Evolutionary conservation across 345 rosid genomes (phyloP).

Genomic region (Gossypium thurberi): DNA sequence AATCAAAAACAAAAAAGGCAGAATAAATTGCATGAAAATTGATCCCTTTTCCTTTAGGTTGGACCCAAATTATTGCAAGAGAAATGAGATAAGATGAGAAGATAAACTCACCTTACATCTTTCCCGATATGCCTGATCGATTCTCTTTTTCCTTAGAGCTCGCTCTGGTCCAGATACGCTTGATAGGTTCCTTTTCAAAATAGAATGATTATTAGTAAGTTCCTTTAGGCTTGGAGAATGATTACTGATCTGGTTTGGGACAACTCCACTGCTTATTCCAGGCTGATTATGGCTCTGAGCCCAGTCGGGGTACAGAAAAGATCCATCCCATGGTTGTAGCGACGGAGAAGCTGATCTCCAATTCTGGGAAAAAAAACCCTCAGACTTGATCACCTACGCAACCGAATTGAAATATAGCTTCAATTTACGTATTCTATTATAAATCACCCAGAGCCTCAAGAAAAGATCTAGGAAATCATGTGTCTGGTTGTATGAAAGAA

Average conservation of each 20-base stretch:
- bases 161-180: not conserved
- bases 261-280: not conserved
- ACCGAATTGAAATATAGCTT: not conserved
- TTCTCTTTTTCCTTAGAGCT: not conserved
- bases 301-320: not conserved
- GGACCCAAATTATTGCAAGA: not conserved
- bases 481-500: not conserved
- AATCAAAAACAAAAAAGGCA: not conserved
- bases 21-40: not conserved
- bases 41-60: not conserved
- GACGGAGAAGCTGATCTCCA: not conserved
- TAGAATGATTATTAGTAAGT: not conserved
- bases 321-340: not conserved
- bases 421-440: not conserved
- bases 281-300: not conserved
- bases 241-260: slow-evolving; percentile 1
- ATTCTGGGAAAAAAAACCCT: not conserved
- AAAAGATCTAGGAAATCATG: not conserved
- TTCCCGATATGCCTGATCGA: slow-evolving; percentile 1
- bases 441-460: not conserved
- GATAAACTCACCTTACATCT: not conserved
- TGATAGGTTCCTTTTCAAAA: not conserved
- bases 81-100: not conserved
- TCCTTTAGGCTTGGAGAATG: not conserved
- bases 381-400: not conserved